These are phyloP conservation scores for Ophiostoma triangulosporum DNA, from an alignment of 2,329 filamentous ascomycete genomes.

Conservation along the genomic window DNA sequence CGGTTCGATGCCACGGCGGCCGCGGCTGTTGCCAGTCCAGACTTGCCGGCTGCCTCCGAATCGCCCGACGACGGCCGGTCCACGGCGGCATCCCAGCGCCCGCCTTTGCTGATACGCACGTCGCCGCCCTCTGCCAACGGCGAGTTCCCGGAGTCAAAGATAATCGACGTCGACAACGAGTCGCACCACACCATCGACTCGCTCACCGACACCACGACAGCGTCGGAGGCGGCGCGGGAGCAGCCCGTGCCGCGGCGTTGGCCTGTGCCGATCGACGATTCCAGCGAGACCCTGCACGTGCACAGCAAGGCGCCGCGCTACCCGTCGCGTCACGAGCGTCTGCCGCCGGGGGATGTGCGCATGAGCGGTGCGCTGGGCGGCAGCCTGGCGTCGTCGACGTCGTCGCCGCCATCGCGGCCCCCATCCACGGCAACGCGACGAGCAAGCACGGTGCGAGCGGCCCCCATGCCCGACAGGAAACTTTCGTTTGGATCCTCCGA, in stretches of 20 bases:
- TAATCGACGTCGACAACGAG: background rate
- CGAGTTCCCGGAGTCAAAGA: background rate
- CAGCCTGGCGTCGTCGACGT: background rate
- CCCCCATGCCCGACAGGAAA: background rate
- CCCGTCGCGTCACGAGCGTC: background rate
- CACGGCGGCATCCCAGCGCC: background rate
- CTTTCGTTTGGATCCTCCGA: background rate
- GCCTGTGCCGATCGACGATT: background rate
- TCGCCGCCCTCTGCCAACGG: slow-evolving; percentile 2
- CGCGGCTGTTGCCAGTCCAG: slow-evolving; percentile 1
- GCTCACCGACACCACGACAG: background rate
- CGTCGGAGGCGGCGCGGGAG: background rate
- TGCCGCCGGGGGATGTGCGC: background rate
- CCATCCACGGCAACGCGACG: background rate
- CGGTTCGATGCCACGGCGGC: background rate
- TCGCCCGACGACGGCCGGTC: background rate
- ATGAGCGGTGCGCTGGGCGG: slow-evolving; percentile 2
- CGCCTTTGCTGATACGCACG: slow-evolving; percentile 2
- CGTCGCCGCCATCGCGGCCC: background rate
- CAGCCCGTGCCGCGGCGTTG: background rate
- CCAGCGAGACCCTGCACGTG: slow-evolving; percentile 6
- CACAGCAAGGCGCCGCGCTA: background rate
- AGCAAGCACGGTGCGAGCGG: background rate
- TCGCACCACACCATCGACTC: background rate
- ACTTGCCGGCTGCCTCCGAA: background rate